Evolutionary conservation across 1,284 basidiomycete genomes (phyloP).

Genomic region (Ceratobasidium sp.): DNA sequence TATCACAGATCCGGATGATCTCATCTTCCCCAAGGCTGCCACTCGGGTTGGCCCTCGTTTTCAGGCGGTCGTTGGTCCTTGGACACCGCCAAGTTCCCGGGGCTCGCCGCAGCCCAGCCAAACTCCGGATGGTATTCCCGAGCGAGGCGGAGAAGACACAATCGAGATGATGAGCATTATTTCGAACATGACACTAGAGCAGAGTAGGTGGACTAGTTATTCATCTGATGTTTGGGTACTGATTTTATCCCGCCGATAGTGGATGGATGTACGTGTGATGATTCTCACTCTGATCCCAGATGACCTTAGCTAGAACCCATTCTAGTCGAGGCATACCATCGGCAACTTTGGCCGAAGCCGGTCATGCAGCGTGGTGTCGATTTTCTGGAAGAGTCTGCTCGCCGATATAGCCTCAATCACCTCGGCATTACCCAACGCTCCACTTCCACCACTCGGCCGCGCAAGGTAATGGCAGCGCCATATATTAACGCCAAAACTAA

Average conservation of each 20-base stretch:
- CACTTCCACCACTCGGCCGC: slow-evolving; percentile 42
- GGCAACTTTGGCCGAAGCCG: slow-evolving; percentile 45
- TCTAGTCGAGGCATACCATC: slow-evolving; percentile 32
- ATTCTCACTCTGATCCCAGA: background rate
- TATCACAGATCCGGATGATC: slow-evolving; percentile 84
- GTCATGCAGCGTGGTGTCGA: slow-evolving; percentile 68
- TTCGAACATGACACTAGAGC: slow-evolving; percentile 67
- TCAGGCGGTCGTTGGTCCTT: slow-evolving; percentile 62
- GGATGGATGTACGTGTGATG: slow-evolving; percentile 27
- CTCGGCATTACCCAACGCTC: slow-evolving; percentile 48
- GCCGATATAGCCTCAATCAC: slow-evolving; percentile 71
- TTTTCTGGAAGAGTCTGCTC: slow-evolving; percentile 77
- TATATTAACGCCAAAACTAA: background rate
- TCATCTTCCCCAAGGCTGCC: slow-evolving; percentile 91
- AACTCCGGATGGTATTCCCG: slow-evolving; percentile 55
- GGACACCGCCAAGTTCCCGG: background rate
- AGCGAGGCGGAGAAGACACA: slow-evolving; percentile 79
- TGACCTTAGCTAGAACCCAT: background rate
- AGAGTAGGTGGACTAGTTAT: slow-evolving; percentile 62
- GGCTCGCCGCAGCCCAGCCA: slow-evolving; percentile 27
- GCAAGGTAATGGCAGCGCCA: slow-evolving; percentile 39
- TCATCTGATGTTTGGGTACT: background rate
- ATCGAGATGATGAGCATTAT: slow-evolving; percentile 75
- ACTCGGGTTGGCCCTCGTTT: slow-evolving; percentile 89
- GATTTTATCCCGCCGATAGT: background rate